These are phyloP conservation scores for Triticum monococcum DNA, from an alignment of 176 grass and related monocot genomes.

Conservation along the genomic window DNA sequence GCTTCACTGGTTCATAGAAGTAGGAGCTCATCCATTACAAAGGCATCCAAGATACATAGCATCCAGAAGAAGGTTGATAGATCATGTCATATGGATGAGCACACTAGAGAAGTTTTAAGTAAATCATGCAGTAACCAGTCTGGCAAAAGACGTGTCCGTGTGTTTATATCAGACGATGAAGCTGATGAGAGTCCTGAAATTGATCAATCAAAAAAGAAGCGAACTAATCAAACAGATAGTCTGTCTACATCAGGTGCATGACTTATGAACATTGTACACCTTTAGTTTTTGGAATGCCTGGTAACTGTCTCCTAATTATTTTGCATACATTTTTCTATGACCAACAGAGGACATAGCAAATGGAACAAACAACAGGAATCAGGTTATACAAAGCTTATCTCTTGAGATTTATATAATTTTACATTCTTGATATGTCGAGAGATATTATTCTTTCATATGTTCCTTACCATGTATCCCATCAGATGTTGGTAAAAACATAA, in stretches of 20 bases:
- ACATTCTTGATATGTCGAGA: constrained; percentile 12
- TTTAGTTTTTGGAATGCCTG: constrained; percentile 1
- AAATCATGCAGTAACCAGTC: constrained; percentile 43
- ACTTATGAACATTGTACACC: constrained; percentile 25
- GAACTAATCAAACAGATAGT: constrained; percentile 37
- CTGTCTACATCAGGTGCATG: constrained; percentile 45
- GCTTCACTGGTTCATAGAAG: constrained; percentile 59
- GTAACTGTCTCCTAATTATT: constrained; percentile 27
- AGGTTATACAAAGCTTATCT: constrained; percentile 43
- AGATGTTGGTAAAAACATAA: constrained; percentile 22
- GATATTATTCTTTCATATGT: constrained; percentile 1
- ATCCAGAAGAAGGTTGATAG: constrained; percentile 30
- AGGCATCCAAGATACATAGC: constrained; percentile 38
- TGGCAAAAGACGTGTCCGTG: constrained; percentile 69
- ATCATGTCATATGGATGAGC: constrained; percentile 35
- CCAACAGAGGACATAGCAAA: constrained; percentile 40
- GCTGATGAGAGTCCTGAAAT: constrained; percentile 50
- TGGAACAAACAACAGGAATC: constrained; percentile 35
- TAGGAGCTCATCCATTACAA: constrained; percentile 45
- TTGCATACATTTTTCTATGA: constrained; percentile 24
- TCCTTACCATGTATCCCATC: constrained; percentile 31
- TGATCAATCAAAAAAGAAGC: constrained; percentile 40
- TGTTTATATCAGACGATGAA: constrained; percentile 95
- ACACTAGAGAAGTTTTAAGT: constrained; percentile 31
- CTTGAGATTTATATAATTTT: constrained; percentile 27